Percentiles rank a stretch among this genome's conserved stretches.
Evolutionary conservation across 2,329 filamentous ascomycete species (phyloP).

Genomic region (Pseudogymnoascus sp.): DNA sequence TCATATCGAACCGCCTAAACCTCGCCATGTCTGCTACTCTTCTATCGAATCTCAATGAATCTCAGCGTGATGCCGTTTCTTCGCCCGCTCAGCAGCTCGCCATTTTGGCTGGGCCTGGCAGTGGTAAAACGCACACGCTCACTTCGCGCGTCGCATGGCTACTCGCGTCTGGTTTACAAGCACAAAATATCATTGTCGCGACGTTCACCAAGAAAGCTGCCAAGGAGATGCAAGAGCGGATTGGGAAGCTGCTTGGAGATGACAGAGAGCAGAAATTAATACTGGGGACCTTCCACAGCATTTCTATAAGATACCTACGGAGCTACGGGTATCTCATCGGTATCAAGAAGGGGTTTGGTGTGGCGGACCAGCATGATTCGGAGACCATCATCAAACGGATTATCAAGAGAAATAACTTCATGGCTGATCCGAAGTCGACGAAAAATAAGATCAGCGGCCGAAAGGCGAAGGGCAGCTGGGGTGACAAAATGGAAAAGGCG

Average conservation of each 20-base stretch:
- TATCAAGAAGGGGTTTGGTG: constrained; percentile 74
- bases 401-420: constrained; percentile 62
- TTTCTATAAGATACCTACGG: constrained; percentile 75
- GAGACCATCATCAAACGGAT: constrained; percentile 74
- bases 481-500: constrained; percentile 20
- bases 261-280: constrained; percentile 68
- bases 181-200: constrained; percentile 85
- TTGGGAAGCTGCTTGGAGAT: constrained; percentile 71
- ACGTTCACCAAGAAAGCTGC: constrained; percentile 97
- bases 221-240: constrained; percentile 84
- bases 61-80: constrained; percentile 56
- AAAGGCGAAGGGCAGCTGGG: constrained; percentile 44
- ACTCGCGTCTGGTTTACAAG: constrained; percentile 62
- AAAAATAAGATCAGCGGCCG: constrained; percentile 66
- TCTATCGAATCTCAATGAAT: constrained; percentile 54
- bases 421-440: constrained; percentile 62
- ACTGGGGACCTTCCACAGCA: constrained; percentile 90
- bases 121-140: constrained; percentile 90
- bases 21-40: constrained; percentile 25
- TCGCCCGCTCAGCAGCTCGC: constrained; percentile 50
- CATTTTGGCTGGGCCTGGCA: constrained; percentile 60
- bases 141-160: constrained; percentile 89
- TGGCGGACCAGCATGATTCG: constrained; percentile 78
- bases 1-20: neutral
- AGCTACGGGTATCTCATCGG: constrained; percentile 80